A percentile compares a stretch with the other conserved stretches of the same genome.
Evolutionary conservation across 1,284 basidiomycete species (phyloP).

Genomic region (Papiliotrema nemorosa): DNA sequence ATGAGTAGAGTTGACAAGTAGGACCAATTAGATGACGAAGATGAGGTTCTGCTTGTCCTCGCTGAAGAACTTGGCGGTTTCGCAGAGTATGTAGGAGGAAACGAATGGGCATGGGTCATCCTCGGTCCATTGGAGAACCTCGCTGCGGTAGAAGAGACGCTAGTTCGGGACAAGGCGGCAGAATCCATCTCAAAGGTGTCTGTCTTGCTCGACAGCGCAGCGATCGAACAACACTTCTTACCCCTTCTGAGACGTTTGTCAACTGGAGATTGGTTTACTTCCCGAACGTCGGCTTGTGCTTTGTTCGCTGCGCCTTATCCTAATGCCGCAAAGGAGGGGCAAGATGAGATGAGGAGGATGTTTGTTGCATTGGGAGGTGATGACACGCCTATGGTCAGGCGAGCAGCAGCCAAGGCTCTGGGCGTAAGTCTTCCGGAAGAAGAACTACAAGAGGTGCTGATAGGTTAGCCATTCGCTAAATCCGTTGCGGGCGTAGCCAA

Average conservation of each 20-base stretch:
- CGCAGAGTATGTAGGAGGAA: slow-evolving; percentile 92
- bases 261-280: slow-evolving; percentile 99
- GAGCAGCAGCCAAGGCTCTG: slow-evolving; percentile 94
- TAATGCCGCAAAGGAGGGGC: slow-evolving; percentile 66
- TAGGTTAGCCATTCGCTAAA: slow-evolving; percentile 66
- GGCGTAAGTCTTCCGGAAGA: slow-evolving; percentile 78
- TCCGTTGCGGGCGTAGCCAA: slow-evolving; percentile 59
- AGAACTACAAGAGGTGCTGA: no score
- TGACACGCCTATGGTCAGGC: slow-evolving; percentile 98
- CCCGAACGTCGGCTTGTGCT: slow-evolving; percentile 90
- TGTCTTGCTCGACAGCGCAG: slow-evolving; percentile 67
- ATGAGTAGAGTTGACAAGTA: slow-evolving; percentile 55
- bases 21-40: slow-evolving; percentile 98
- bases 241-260: slow-evolving; percentile 87
- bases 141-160: slow-evolving; percentile 94
- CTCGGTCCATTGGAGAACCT: slow-evolving; percentile 93
- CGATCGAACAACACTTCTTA: slow-evolving; percentile 88
- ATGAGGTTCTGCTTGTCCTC: slow-evolving; percentile 93
- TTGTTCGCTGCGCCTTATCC: slow-evolving; percentile 91
- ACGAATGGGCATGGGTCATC: slow-evolving; percentile 80
- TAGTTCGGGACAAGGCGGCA: slow-evolving; percentile 98
- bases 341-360: slow-evolving; percentile 85
- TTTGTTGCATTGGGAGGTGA: slow-evolving; percentile 82
- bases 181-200: slow-evolving; percentile 95
- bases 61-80: slow-evolving; percentile 92